Evolutionary conservation across 345 rosid genomes (phyloP), one percentile per base, ranked within the genome.

Genomic region (Erodium maritimum): DNA sequence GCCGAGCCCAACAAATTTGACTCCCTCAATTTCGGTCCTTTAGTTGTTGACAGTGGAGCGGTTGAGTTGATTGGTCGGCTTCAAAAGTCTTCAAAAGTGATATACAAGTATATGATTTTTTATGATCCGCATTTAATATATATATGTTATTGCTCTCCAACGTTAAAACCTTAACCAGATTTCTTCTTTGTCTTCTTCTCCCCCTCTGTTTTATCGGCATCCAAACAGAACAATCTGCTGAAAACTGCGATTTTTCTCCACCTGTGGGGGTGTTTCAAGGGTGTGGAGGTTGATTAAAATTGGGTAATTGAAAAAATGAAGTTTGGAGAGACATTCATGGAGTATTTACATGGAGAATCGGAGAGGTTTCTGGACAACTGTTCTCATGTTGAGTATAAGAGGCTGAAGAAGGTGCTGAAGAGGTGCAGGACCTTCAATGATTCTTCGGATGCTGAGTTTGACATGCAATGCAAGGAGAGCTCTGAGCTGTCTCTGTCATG

Each of bases 291-390:
- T 29, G 34, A 29, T 8, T 3, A 29, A 3, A 29, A 3, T 29
- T 29, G 34, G 3, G 8, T 8, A 29, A 12, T 42, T 42, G 3
- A 33, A 23, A 75, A 52, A 65, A 87, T 93, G 99, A 93, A 89
- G 75, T 93, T 89, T 70, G 99, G 94, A 52, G 99, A 85, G 66
- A 78, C 86, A 23, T 93, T 85, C 50, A 75, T 64, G 65, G 91
- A 87, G 73, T 89, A 83, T 67, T 59, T 85, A 64, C 88, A 66
- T 51, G 91, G 95, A 59, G 93, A 86, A 55, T 85, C 75, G 18
- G 87, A 80, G 55, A 51, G 68, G 79, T 72, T 77, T 63, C 52
- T 85, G 54, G 81, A 74, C 37, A 81, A 80, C 54, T 83, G 78
- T 67, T 80, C 86, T 50, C 90, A 87, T 68, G 89, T 89, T 21